Evolutionary conservation across 106 monocot genomes (phyloP).

Genomic region (Cymbidium sinense): DNA sequence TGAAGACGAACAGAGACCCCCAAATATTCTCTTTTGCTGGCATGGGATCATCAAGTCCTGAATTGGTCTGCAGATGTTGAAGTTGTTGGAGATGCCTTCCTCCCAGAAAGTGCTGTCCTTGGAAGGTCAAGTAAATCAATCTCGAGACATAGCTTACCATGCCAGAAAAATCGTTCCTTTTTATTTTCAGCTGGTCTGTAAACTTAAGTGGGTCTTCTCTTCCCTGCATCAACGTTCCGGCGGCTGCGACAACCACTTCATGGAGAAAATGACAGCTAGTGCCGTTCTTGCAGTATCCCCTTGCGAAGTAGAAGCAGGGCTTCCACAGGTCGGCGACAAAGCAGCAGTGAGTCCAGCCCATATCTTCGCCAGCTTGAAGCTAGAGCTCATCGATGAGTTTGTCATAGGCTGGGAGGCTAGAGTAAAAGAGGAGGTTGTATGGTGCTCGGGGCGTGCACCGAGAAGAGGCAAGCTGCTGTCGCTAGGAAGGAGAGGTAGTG

Average conservation of each 20-base stretch:
- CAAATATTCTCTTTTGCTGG: conserved; percentile 75
- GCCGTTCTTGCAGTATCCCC: conserved; percentile 96
- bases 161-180: conserved; percentile 44
- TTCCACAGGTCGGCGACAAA: conserved; percentile 49
- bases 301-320: conserved; percentile 83
- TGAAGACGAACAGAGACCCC: no score
- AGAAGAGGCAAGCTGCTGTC: no score
- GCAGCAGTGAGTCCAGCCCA: conserved; percentile 24
- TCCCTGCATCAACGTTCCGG: conserved; percentile 41
- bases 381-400: conserved; percentile 37
- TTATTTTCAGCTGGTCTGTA: conserved; percentile 46
- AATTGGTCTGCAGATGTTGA: conserved; percentile 67
- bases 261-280: conserved; percentile 74
- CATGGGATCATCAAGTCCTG: conserved; percentile 79
- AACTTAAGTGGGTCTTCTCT: conserved; percentile 61
- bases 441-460: no score
- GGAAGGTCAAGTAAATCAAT: conserved; percentile 91
- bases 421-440: no score
- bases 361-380: conserved; percentile 26
- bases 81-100: conserved; percentile 91
- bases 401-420: conserved; percentile 13
- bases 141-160: conserved; percentile 60
- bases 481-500: no score
- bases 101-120: conserved; percentile 93
- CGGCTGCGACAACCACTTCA: conserved; percentile 39